Base-by-base conservation (phyloP, 345 rosid species). In the Sapria himalayana region DNA sequence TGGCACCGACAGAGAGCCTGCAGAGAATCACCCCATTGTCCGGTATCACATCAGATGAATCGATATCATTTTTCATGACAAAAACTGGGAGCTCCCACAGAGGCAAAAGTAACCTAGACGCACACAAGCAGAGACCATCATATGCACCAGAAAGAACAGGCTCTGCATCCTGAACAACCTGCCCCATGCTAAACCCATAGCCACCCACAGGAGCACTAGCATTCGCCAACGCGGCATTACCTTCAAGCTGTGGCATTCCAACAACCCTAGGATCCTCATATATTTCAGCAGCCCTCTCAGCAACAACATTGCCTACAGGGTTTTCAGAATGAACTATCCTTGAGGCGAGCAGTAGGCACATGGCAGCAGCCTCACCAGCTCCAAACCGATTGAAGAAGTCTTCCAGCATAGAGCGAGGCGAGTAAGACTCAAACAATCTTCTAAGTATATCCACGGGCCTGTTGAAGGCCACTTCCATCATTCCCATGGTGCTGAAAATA, bases 151-250 rank as follows among this genome's bases (percentile, higher is more conserved):
- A 82, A 61, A 82, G 77, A 34, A 76, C 69, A 38, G 98, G 93
- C 60, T 79, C 95, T 4, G 93, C 84, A 62, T 82, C 95, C 64
- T 82, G 92, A 58, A 89, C 93, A 65, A 89, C 93, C 64, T 89
- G 95, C 31, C 95, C 98, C 98, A 82, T 79, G 71, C 93, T 79
- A 53, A 89, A 89, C 51, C 95, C 98, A 53, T 82, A 89, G 51
- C 95, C 98, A 50, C 92, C 93, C 20, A 77, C 66, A 35, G 92
- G 58, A 29, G 93, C 55, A 66, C 95, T 74, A 50, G 93, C 62
- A 55, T 63, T 76, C 57, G 95, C 60, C 41, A 89, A 52, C 42
- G 77, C 81, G 59, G 63, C 70, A 47, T 60, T 69, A 47, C 93
- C 93, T 65, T 74, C 92, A 69, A 89, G 76, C 58, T 77, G 91